Evolutionary conservation across 208 protist species (phyloP).

Genomic region (Tritrichomonas musculus): DNA sequence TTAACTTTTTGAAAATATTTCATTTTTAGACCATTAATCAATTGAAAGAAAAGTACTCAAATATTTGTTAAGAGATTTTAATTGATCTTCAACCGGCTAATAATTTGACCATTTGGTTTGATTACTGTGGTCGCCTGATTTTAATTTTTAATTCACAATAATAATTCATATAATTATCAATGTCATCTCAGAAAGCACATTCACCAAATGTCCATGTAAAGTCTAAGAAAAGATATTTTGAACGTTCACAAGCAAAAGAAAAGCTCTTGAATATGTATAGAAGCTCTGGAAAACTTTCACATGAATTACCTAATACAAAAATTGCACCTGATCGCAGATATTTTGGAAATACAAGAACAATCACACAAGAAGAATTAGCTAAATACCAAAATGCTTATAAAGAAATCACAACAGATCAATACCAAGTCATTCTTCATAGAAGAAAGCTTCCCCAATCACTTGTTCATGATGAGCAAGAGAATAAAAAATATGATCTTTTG

Average conservation of each 20-base stretch:
- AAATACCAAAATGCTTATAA: slow-evolving; percentile 85
- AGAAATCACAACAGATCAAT: slow-evolving; percentile 85
- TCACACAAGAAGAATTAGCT: slow-evolving; percentile 85
- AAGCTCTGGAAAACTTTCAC: background rate
- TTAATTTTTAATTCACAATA: too few relatives aligned
- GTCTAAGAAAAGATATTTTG: background rate
- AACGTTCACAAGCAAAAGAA: background rate
- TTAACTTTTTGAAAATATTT: too few relatives aligned
- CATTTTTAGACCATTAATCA: too few relatives aligned
- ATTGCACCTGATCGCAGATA: slow-evolving; percentile 83
- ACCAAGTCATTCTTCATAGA: slow-evolving; percentile 85
- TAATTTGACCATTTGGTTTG: too few relatives aligned
- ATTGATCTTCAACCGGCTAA: too few relatives aligned
- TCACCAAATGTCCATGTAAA: background rate
- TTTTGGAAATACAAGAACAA: slow-evolving; percentile 91
- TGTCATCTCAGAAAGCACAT: background rate
- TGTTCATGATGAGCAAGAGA: slow-evolving; percentile 32
- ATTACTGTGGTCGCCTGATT: too few relatives aligned
- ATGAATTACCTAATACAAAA: slow-evolving; percentile 55
- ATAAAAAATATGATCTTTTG: slow-evolving; percentile 66
- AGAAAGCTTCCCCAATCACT: slow-evolving; percentile 77
- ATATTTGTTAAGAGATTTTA: too few relatives aligned
- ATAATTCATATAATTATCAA: too few relatives aligned
- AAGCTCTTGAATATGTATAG: slow-evolving; percentile 21
- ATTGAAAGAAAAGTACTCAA: too few relatives aligned